These are phyloP conservation scores for Penicillium steckii DNA, from an alignment of 495 filamentous ascomycete species.

Conservation along the genomic window DNA sequence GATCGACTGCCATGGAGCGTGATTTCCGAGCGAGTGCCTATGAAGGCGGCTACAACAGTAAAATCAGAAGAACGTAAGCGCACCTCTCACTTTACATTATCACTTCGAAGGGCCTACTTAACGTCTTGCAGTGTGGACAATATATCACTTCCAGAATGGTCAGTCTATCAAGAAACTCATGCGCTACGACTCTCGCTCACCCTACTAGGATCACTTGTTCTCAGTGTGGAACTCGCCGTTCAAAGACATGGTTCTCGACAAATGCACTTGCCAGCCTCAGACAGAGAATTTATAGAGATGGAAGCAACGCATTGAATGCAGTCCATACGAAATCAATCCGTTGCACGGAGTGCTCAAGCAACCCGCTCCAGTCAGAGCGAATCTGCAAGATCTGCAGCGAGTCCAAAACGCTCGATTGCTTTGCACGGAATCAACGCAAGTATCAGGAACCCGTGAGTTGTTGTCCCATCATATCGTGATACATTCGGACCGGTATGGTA, in stretches of 20 bases:
- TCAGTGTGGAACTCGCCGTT: background rate
- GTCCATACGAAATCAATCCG: background rate
- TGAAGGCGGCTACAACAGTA: background rate
- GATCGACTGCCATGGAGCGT: background rate
- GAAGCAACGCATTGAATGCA: background rate
- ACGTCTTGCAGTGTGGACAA: background rate
- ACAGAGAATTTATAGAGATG: background rate
- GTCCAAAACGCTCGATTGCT: conserved; percentile 47
- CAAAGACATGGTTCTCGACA: background rate
- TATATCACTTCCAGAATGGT: background rate
- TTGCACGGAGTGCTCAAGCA: conserved; percentile 20
- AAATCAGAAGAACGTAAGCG: background rate
- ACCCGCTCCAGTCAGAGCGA: conserved; percentile 29
- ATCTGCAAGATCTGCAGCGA: conserved; percentile 45
- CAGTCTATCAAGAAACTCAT: background rate
- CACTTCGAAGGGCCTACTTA: background rate
- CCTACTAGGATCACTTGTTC: background rate
- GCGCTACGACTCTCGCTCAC: background rate
- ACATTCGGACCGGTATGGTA: background rate
- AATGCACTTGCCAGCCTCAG: background rate
- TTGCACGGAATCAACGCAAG: conserved; percentile 56
- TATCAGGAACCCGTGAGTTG: conserved; percentile 29
- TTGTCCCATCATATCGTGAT: background rate
- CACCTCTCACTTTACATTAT: background rate
- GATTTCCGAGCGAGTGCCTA: background rate